Base-by-base conservation (phyloP, 2,329 filamentous ascomycete species). In the Xylariaceae sp. region DNA sequence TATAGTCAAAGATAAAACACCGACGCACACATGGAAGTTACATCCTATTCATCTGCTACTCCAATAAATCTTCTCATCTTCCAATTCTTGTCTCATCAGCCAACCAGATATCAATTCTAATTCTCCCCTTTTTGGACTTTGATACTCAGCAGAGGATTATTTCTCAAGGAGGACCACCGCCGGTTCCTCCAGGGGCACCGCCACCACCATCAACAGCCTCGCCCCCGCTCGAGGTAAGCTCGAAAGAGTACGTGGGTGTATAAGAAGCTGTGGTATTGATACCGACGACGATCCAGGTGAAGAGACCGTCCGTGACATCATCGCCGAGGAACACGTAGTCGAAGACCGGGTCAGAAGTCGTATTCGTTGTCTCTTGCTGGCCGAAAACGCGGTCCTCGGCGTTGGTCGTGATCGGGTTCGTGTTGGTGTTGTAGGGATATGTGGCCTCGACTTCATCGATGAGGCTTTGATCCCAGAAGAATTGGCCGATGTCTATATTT, bases 241-340 rank as follows among this genome's bases (percentile, higher is more conserved):
- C 22, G 22, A 23, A 44, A 12, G 42, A 44, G 25, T 44, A 44
- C 12, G 42, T 44, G 16, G 42, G 35, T n/a, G 35, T 44, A 20
- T 44, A 44, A 14, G 42, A 37, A 23, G 43, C 43, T 16, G 43
- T 23, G 17, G 33, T n/a, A 32, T 48, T 34, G n/a, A 49, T 42
- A 6, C 46, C 46, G 10, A 45, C 22, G 19, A 29, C 38, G 10
- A 49, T 20, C 46, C 42, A 49, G 11, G 46, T 27, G 17, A 49
- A 45, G 34, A 49, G 23, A 10, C 46, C 42, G 20, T 49, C 42
- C 2, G 37, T 20, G 19, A 41, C 16, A 7, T n/a, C 21, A 11
- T 49, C 46, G 16, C 46, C 46, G 21, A 49, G 38, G 32, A 40
- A 37, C 4, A 32, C 38, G 33, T 48, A 48, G 22, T 41, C 37